A percentile compares a stretch with the other conserved stretches of the same genome.
These are phyloP conservation scores for Hyaloperonospora arabidopsidis DNA, from an alignment of 352 stramenopile species.

Conservation along the genomic window DNA sequence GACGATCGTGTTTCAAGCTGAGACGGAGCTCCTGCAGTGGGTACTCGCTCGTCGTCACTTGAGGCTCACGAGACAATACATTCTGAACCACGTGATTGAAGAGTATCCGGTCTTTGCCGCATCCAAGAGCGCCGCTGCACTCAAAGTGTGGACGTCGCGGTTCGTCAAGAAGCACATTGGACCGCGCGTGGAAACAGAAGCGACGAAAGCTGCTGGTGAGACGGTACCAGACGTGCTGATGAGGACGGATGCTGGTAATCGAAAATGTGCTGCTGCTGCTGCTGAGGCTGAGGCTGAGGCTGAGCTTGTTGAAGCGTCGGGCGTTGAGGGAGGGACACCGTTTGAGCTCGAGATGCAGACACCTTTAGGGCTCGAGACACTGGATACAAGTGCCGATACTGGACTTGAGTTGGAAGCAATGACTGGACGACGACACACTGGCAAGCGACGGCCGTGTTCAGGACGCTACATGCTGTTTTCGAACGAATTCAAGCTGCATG, in stretches of 20 bases:
- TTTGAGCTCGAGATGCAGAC: slow-evolving; percentile 11
- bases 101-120: slow-evolving; percentile 50
- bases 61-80: slow-evolving; percentile 51
- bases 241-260: too few species aligned
- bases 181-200: slow-evolving; percentile 5
- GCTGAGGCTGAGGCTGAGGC: too few species aligned
- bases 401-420: not conserved
- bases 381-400: not conserved
- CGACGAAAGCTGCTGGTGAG: not conserved
- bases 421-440: slow-evolving; percentile 19
- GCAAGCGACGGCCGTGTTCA: slow-evolving; percentile 40
- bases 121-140: slow-evolving; percentile 40
- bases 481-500: slow-evolving; percentile 77
- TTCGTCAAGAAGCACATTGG: slow-evolving; percentile 60
- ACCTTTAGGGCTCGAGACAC: slow-evolving; percentile 2
- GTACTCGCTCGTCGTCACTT: slow-evolving; percentile 34
- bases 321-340: too few species aligned
- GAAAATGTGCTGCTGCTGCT: too few species aligned
- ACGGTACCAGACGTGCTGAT: not conserved
- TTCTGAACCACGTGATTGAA: slow-evolving; percentile 46
- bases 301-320: too few species aligned
- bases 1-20: slow-evolving; percentile 18
- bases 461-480: slow-evolving; percentile 65
- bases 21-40: slow-evolving; percentile 49
- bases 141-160: slow-evolving; percentile 56